Evolutionary conservation across 2,329 filamentous ascomycete genomes (phyloP), one percentile per base, ranked within the genome.

Genomic region (Clonostachys sp.): DNA sequence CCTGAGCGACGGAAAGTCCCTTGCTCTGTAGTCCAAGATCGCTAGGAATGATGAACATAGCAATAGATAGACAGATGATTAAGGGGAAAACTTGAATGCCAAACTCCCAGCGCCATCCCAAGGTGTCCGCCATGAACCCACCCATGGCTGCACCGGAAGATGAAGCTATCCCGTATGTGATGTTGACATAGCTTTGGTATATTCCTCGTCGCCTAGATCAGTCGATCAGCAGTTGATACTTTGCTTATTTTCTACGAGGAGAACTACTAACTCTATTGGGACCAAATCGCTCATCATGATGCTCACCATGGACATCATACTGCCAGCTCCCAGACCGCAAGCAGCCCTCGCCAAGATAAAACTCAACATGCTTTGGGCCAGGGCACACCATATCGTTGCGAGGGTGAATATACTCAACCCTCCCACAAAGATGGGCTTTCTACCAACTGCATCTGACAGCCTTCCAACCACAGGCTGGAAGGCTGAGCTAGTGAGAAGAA

Each of bases 91-190:
- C 67, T 61, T 86, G 82, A 8, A 84, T 63, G 46, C 79, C 80
- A 58, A 85, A 89, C 48, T 85, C 84, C 82, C 83, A 87, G 40
- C 87, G 72, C 86, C 86, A 91, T 33, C 87, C 87, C 2, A 90
- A 63, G 34, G 70, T 72, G 57, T 90, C 86, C 20, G 84, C 84
- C 58, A 91, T 79, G 45, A 82, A 72, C 2, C 86, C 86, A 13
- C 86, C 87, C 7, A 87, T 71, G 0, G 85, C 85, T 2, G 85
- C 86, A 4, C 87, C 87, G 3, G 81, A 67, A 7, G 78, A 73
- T 3, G 76, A 71, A 0, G 72, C 77, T n/a, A 73, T 50, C 3
- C 84, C 85, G 54, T 77, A 87, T 44, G 78, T 72, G 42, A 87
- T 71, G 59, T 88, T 86, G 57, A 87, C 77, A 53, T 84, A 82